Percentiles rank a stretch among this genome's conserved stretches.
phyloP scores from a whole-genome alignment of 1,284 basidiomycete genomes.

The Amylostereum areolatum region DNA sequence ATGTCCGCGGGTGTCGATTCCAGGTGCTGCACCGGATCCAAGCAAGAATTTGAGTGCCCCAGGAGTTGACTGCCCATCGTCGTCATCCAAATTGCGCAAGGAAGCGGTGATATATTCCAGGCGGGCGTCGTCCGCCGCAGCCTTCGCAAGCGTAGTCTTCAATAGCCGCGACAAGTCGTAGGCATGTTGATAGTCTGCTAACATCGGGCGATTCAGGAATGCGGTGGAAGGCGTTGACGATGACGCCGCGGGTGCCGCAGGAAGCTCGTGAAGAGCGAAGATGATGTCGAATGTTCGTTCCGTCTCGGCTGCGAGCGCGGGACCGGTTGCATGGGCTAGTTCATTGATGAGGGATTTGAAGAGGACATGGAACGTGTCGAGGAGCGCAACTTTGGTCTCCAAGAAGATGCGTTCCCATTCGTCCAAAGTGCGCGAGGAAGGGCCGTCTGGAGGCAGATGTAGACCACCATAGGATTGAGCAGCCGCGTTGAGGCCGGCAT shows the following conservation, averaged over 20 bases:
- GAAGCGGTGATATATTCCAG: slow-evolving; percentile 49
- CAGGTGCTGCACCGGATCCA: slow-evolving; percentile 46
- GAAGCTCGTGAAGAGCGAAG: slow-evolving; percentile 49
- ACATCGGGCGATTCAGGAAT: slow-evolving; percentile 58
- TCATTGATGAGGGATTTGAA: slow-evolving; percentile 44
- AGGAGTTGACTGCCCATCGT: slow-evolving; percentile 23
- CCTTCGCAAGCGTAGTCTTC: slow-evolving; percentile 34
- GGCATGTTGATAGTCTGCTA: slow-evolving; percentile 65
- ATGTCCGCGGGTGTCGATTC: slow-evolving; percentile 35
- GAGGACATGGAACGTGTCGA: slow-evolving; percentile 62
- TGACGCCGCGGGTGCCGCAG: slow-evolving; percentile 20
- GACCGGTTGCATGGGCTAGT: slow-evolving; percentile 35
- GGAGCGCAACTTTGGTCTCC: slow-evolving; percentile 62
- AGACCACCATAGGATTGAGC: slow-evolving; percentile 59
- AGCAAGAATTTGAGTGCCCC: slow-evolving; percentile 58
- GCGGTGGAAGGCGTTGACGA: slow-evolving; percentile 31
- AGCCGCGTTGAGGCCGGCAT: slow-evolving; percentile 44
- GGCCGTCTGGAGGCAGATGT: slow-evolving; percentile 22
- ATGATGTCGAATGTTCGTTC: slow-evolving; percentile 52
- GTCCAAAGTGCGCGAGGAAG: slow-evolving; percentile 31
- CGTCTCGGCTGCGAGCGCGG: slow-evolving; percentile 36
- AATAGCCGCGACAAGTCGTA: slow-evolving; percentile 53
- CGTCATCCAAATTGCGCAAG: slow-evolving; percentile 31
- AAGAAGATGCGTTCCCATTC: slow-evolving; percentile 67
- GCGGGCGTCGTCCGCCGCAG: slow-evolving; percentile 47